Base-by-base conservation (phyloP, 2,329 filamentous ascomycete species). In the Pestalotiopsis sp. region DNA sequence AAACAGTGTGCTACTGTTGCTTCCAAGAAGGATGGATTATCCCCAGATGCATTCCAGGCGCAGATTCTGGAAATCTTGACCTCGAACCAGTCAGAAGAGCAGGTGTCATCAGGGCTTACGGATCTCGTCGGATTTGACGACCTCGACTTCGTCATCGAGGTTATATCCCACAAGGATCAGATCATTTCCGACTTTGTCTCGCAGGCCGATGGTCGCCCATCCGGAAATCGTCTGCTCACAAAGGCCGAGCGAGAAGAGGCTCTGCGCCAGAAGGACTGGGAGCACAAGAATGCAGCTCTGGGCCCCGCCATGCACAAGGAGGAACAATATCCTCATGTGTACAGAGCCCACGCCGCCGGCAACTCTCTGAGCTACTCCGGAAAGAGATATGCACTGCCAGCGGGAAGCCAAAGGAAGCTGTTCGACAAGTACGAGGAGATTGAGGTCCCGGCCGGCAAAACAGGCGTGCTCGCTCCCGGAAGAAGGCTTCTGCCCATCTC, bases 121-220 rank as follows among this genome's bases (percentile, higher is more conserved):
- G 96, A 99, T 74, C 88, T 98, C 58, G 86, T 99, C 70, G 96
- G 97, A 0, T 98, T 95, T 75, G 94, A 96, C 74, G 94, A 98
- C 76, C 85, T 99, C 20, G 95, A 99, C 72, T 91, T 99, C 75
- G 92, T 98, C 66, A 95, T 95, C 71, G 93, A 98, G 71, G 83
- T 98, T n/a, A 91, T 98, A 66, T 87, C 90, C 2, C 90, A 95
- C 77, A 89, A 94, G 66, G 83, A 87, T 65, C 88, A 93, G 60
- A 88, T 98, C 59, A 79, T 91, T 12, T 81, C 86, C 3, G 80
- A 82, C 4, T 77, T 82, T 12, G 75, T 81, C 3, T 75, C 80
- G 66, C 78, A 79, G 70, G 70, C 67, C 68, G 70, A 73, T 69
- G 74, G 73, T 78, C 85, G 74, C n/a, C 73, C 80, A 0, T 73